Conservation (phyloP, 106 monocot species). For the Dioscorea alata region DNA sequence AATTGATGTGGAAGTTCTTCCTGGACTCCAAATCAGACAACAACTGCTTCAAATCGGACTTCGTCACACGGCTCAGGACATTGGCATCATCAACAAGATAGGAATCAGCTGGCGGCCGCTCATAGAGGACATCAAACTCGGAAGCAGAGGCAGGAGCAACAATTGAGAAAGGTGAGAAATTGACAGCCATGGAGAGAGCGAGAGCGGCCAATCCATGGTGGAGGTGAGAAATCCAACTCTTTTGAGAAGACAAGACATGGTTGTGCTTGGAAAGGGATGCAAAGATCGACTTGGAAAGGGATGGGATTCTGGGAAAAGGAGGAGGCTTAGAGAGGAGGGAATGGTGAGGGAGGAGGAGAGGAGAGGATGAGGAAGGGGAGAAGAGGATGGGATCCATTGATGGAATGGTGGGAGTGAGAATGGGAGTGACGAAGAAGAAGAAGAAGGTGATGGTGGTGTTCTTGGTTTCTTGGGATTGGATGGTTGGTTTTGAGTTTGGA, state of each 20-base stretch:
- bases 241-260: background rate
- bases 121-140: conserved; percentile 88
- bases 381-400: conserved; percentile 61
- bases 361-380: conserved; percentile 18
- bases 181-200: conserved; percentile 70
- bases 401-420: background rate
- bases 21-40: conserved; percentile 74
- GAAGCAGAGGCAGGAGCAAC: conserved; percentile 47
- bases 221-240: conserved; percentile 43
- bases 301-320: background rate
- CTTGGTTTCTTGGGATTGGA: conserved; percentile 42
- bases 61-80: conserved; percentile 85
- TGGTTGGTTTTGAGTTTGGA: conserved; percentile 63
- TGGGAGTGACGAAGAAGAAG: conserved; percentile 5
- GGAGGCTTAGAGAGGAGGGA: conserved; percentile 15
- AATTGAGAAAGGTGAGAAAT: conserved; percentile 39
- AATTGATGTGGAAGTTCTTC: conserved; percentile 84
- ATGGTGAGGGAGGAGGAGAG: conserved; percentile 31
- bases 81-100: conserved; percentile 89
- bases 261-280: background rate
- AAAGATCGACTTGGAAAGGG: conserved; percentile 10
- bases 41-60: conserved; percentile 71
- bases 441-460: background rate
- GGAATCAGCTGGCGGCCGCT: conserved; percentile 65
- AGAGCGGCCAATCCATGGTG: conserved; percentile 66